A percentile compares a stretch with the other conserved stretches of the same genome.
Conservation (phyloP, 495 filamentous ascomycete species). For the Xylaria scruposa region DNA sequence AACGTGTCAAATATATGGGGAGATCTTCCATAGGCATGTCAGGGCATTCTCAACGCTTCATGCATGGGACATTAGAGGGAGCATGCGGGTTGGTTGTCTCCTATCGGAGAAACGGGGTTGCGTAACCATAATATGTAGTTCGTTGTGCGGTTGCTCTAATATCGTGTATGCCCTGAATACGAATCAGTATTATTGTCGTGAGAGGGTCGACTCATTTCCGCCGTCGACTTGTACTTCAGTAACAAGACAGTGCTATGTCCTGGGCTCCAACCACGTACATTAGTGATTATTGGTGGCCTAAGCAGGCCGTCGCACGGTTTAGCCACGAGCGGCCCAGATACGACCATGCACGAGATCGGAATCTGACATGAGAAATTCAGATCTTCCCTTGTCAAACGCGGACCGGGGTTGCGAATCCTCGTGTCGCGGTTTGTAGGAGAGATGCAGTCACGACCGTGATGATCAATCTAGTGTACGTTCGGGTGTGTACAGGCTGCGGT, state of each 20-base stretch:
- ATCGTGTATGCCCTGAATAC: constrained; percentile 12
- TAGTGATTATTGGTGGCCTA: constrained; percentile 16
- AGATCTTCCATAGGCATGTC: neutral
- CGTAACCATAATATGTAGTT: constrained; percentile 10
- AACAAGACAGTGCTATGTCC: neutral
- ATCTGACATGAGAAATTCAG: constrained; percentile 33
- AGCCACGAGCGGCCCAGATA: constrained; percentile 31
- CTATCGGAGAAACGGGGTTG: neutral
- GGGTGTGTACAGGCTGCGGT: constrained; percentile 16
- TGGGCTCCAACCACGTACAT: neutral
- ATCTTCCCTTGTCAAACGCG: constrained; percentile 31
- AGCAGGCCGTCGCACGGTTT: constrained; percentile 21
- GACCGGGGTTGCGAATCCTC: constrained; percentile 24
- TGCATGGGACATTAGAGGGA: constrained; percentile 8
- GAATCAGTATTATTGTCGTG: constrained; percentile 1
- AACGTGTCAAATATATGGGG: neutral
- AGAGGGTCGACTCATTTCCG: neutral
- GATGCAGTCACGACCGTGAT: constrained; percentile 2
- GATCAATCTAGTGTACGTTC: constrained; percentile 17
- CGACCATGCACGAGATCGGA: constrained; percentile 32
- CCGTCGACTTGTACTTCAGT: constrained; percentile 4
- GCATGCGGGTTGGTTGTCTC: neutral
- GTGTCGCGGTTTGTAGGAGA: constrained; percentile 15
- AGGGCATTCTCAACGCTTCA: constrained; percentile 13
- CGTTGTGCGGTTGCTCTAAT: neutral